These are phyloP conservation scores for Aquilaria sinensis DNA, from an alignment of 345 rosid species.

Conservation along the genomic window DNA sequence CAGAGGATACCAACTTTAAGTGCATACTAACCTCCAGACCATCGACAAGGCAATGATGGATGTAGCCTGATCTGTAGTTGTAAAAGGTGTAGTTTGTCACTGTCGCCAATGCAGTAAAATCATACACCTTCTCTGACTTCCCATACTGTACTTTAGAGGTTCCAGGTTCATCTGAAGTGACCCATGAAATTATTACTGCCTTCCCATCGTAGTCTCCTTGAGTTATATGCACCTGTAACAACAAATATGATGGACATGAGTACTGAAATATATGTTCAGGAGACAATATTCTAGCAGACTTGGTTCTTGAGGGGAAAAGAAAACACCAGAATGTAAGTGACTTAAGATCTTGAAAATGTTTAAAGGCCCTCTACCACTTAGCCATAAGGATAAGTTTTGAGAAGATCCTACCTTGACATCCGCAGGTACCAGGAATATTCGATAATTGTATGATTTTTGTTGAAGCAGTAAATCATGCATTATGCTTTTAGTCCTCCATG, in stretches of 20 bases:
- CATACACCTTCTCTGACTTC: constrained; percentile 33
- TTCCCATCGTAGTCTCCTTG: constrained; percentile 94
- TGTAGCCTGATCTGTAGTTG: constrained; percentile 75
- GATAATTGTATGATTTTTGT: too few species aligned
- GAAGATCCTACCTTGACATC: too few species aligned
- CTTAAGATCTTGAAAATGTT: background rate
- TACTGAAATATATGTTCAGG: too few species aligned
- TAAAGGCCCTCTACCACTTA: too few species aligned
- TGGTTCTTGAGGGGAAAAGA: background rate
- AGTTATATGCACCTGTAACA: constrained; percentile 73
- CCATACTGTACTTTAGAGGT: constrained; percentile 58
- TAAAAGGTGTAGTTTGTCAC: constrained; percentile 64
- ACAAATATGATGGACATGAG: too few species aligned
- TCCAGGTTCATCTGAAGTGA: constrained; percentile 66
- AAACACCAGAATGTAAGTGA: background rate
- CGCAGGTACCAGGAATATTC: too few species aligned
- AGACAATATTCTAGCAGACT: background rate
- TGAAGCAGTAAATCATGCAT: too few species aligned
- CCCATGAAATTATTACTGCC: constrained; percentile 90
- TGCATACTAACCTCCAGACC: constrained; percentile 61
- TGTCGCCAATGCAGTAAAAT: constrained; percentile 54
- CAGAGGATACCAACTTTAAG: too few species aligned
- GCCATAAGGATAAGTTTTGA: too few species aligned
- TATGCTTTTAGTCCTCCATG: too few species aligned
- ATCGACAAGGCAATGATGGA: constrained; percentile 72